phyloP scores from a whole-genome alignment of 495 filamentous ascomycete genomes.

The Talaromyces ruber region DNA sequence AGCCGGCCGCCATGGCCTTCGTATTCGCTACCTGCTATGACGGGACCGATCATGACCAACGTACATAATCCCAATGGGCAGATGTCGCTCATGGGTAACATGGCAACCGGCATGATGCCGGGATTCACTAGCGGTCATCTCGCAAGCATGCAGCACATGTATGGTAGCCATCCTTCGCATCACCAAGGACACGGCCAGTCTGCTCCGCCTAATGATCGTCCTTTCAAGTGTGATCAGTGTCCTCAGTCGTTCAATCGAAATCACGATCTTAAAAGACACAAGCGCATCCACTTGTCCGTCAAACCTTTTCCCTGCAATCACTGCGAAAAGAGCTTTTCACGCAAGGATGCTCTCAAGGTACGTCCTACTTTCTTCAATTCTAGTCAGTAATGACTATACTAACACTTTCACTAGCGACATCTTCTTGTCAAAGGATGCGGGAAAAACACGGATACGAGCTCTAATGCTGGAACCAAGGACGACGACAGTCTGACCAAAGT shows the following conservation, averaged over 20 bases:
- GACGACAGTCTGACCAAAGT: slow-evolving; percentile 6
- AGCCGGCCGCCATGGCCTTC: slow-evolving; percentile 44
- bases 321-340: slow-evolving; percentile 94
- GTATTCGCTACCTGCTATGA: slow-evolving; percentile 51
- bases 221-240: slow-evolving; percentile 92
- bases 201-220: slow-evolving; percentile 61
- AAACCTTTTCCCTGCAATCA: slow-evolving; percentile 90
- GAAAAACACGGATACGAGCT: slow-evolving; percentile 33
- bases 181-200: slow-evolving; percentile 27
- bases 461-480: slow-evolving; percentile 5
- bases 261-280: slow-evolving; percentile 93
- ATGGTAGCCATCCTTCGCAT: slow-evolving; percentile 39
- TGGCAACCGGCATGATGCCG: slow-evolving; percentile 39
- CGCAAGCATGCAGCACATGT: slow-evolving; percentile 48
- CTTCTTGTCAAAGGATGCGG: slow-evolving; percentile 92
- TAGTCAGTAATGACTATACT: slow-evolving; percentile 3
- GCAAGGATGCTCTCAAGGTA: slow-evolving; percentile 97
- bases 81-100: slow-evolving; percentile 58
- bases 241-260: slow-evolving; percentile 93
- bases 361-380: slow-evolving; percentile 14
- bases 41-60: slow-evolving; percentile 70
- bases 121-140: slow-evolving; percentile 51
- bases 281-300: slow-evolving; percentile 86
- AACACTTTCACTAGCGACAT: slow-evolving; percentile 61
- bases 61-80: slow-evolving; percentile 62